Conservation (phyloP, 306 rosid genomes). For the Oxytropis ochrocephala region DNA sequence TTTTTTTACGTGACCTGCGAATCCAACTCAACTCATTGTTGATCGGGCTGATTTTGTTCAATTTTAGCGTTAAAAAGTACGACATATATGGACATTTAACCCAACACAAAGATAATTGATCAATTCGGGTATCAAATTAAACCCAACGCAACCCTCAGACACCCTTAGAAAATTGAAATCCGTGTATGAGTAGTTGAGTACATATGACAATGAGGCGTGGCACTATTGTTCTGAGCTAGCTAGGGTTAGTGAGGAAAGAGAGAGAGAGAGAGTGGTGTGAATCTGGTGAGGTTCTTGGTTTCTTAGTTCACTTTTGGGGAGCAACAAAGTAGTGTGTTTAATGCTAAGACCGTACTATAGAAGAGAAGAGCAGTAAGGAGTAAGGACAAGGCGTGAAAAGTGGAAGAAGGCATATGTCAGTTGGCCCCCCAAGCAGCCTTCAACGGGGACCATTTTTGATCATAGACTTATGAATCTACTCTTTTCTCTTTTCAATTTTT, state of each 20-base stretch:
- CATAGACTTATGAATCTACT: conserved; percentile 48
- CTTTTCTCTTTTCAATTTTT: conserved; percentile 11
- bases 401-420: conserved; percentile 65
- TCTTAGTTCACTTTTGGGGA: conserved; percentile 46
- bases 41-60: too few species aligned
- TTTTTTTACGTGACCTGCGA: too few species aligned
- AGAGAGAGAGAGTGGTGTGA: conserved; percentile 5
- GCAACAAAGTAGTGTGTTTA: conserved; percentile 50
- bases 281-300: conserved; percentile 15
- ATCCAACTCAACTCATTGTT: too few species aligned
- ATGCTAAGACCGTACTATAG: conserved; percentile 24
- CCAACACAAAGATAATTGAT: too few species aligned
- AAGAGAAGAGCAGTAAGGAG: background rate
- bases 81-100: too few species aligned
- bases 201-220: conserved; percentile 33
- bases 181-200: background rate
- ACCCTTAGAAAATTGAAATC: too few species aligned
- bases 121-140: too few species aligned
- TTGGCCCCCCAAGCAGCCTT: conserved; percentile 40
- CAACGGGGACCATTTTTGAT: conserved; percentile 60
- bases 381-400: conserved; percentile 73
- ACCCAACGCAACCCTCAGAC: too few species aligned
- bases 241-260: conserved; percentile 2
- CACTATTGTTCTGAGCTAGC: conserved; percentile 17
- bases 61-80: too few species aligned